Evolutionary conservation across 2,329 filamentous ascomycete species (phyloP), one percentile per base, ranked within the genome.

Genomic region (Chrysosphaeria jannelii): DNA sequence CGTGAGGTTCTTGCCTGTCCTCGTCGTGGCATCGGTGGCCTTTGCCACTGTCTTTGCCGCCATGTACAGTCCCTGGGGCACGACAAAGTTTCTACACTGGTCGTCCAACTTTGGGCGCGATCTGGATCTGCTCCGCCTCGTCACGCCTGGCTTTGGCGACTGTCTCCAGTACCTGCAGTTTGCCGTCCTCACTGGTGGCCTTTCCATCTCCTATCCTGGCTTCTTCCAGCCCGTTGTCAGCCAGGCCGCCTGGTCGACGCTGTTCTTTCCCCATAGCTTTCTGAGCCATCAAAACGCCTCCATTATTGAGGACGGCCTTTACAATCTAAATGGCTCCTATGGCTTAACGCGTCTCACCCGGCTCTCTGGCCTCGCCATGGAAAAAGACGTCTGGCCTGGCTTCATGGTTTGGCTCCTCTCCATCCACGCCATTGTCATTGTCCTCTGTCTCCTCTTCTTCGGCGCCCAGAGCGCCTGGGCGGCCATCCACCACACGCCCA

Each of bases 121-220:
- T 35, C 72, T 75, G 29, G 85, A 97, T 45, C 51, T 91, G 32
- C 52, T 97, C 25, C 66, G 85, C 26, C 53, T 97, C 22, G 76
- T 97, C 16, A 97, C 85, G 0, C 85, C 85, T 5, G 85, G 85
- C 1, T 93, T 97, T 39, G 78, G 76, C 5, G 85, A 97, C 39
- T 97, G 85, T 37, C 53, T 97, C 26, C 79, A 93, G 43, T 93
- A 97, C 41, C 72, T 97, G 10, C 85, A 97, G 39, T 97, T 90
- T 35, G 55, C 85, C 25, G 67, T 74, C 12, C 48, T 97, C 28
- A 85, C 78, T 0, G 81, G 81, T n/a, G 67, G 69, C 18, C 51
- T 97, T 27, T 76, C 69, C 6, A 51, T 97, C 31, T 64, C 68
- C 33, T 97, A 93, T 36, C 85, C 85, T 1, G 85, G 85, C 8